Percentiles rank a stretch among this genome's conserved stretches.
Conservation (phyloP, 2,329 filamentous ascomycete genomes). For the Fusarium albidum region DNA sequence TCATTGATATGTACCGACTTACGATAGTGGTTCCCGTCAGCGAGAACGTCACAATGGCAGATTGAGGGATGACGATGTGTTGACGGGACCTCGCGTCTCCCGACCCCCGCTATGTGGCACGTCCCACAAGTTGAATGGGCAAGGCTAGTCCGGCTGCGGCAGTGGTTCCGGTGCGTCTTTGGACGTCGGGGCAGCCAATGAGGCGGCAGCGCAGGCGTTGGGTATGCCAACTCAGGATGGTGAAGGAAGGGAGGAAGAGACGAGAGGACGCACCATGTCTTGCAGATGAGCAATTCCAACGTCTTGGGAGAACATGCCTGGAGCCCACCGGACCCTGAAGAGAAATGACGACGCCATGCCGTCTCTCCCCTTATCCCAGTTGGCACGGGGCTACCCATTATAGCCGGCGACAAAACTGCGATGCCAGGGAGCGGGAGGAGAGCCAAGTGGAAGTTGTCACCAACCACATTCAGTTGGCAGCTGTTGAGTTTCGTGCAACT, state of each 20-base stretch:
- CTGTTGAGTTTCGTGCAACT: not conserved
- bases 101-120: conserved; percentile 16
- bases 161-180: conserved; percentile 12
- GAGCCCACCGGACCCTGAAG: not conserved
- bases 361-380: not conserved
- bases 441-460: not conserved
- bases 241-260: conserved; percentile 5
- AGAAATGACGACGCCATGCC: not conserved
- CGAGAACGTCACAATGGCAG: not conserved
- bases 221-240: conserved; percentile 2
- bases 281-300: conserved; percentile 1
- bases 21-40: not conserved
- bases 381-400: not conserved
- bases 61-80: conserved; percentile 20
- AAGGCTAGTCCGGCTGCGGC: conserved; percentile 9
- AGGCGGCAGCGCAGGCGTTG: not conserved
- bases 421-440: not conserved
- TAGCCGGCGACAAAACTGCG: not conserved
- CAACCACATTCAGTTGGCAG: not conserved
- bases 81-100: conserved; percentile 14
- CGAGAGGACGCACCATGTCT: conserved; percentile 2
- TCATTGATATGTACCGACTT: not conserved
- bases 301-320: not conserved
- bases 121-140: conserved; percentile 9
- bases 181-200: not conserved